Conservation (phyloP, 306 rosid species). For the Dicorynia guianensis region DNA sequence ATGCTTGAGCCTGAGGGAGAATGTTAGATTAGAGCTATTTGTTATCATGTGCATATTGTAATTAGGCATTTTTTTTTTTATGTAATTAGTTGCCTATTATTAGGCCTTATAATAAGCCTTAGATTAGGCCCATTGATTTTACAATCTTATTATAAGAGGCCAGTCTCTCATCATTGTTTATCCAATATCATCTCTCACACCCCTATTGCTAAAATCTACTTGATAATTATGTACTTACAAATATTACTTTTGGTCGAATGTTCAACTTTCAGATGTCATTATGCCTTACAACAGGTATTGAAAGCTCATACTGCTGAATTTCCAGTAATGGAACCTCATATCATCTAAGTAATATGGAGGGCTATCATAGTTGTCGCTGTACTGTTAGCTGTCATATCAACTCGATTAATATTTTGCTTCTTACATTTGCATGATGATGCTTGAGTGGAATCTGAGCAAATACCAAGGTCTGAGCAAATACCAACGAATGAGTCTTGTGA, state of each 20-base stretch:
- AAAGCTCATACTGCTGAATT: conserved; percentile 45
- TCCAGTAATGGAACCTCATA: conserved; percentile 36
- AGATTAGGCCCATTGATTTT: too few relatives aligned
- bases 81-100: too few relatives aligned
- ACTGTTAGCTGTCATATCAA: not conserved
- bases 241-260: conserved; percentile 34
- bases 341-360: conserved; percentile 39
- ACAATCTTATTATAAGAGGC: too few relatives aligned
- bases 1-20: too few relatives aligned
- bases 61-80: too few relatives aligned
- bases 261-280: conserved; percentile 62
- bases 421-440: not conserved
- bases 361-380: conserved; percentile 7
- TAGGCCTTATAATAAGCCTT: too few relatives aligned
- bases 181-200: too few relatives aligned
- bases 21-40: too few relatives aligned
- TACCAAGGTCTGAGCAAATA: not conserved
- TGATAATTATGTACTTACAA: conserved; percentile 11
- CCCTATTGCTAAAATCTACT: conserved; percentile 18
- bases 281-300: conserved; percentile 63
- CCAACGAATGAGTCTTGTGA: not conserved
- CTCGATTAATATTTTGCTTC: not conserved
- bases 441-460: not conserved
- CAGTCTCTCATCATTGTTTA: too few relatives aligned
- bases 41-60: too few relatives aligned